These are phyloP conservation scores for Epichloe festucae DNA, from an alignment of 2,329 filamentous ascomycete species.

Conservation along the genomic window DNA sequence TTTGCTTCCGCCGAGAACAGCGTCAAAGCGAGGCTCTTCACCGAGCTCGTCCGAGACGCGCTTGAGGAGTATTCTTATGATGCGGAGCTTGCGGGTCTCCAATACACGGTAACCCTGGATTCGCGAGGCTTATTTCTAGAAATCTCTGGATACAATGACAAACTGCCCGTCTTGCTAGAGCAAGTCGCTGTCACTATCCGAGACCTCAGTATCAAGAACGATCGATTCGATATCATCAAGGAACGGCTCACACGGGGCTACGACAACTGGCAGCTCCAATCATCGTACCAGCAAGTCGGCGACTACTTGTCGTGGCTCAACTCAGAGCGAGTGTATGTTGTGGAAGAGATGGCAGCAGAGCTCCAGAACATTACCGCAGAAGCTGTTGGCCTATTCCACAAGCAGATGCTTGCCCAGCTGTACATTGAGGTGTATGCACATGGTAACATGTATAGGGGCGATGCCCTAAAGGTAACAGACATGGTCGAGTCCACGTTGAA, in stretches of 20 bases:
- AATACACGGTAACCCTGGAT: constrained; percentile 66
- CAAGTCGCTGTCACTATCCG: constrained; percentile 77
- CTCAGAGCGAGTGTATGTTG: constrained; percentile 62
- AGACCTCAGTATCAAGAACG: constrained; percentile 71
- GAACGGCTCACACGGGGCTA: constrained; percentile 66
- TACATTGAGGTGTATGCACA: constrained; percentile 82
- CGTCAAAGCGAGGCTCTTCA: constrained; percentile 68
- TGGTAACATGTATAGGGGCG: constrained; percentile 89
- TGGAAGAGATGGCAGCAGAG: constrained; percentile 68
- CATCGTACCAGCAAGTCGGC: constrained; percentile 79
- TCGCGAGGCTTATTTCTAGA: constrained; percentile 63
- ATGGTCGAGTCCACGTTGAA: constrained; percentile 68
- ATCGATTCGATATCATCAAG: constrained; percentile 83
- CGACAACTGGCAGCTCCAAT: constrained; percentile 77
- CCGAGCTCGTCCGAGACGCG: constrained; percentile 76
- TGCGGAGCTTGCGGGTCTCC: constrained; percentile 79
- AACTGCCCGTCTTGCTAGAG: constrained; percentile 78
- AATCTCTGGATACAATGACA: constrained; percentile 90
- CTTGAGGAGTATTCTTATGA: constrained; percentile 92
- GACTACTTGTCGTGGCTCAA: constrained; percentile 74
- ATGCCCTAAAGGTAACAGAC: constrained; percentile 73
- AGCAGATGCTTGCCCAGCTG: constrained; percentile 67
- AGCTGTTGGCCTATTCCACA: constrained; percentile 64
- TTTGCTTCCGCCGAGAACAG: constrained; percentile 65
- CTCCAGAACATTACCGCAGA: constrained; percentile 61